Evolutionary conservation across 208 protist genomes (phyloP), one percentile per base, ranked within the genome.

Genomic region (Sergeia podlipaevii): DNA sequence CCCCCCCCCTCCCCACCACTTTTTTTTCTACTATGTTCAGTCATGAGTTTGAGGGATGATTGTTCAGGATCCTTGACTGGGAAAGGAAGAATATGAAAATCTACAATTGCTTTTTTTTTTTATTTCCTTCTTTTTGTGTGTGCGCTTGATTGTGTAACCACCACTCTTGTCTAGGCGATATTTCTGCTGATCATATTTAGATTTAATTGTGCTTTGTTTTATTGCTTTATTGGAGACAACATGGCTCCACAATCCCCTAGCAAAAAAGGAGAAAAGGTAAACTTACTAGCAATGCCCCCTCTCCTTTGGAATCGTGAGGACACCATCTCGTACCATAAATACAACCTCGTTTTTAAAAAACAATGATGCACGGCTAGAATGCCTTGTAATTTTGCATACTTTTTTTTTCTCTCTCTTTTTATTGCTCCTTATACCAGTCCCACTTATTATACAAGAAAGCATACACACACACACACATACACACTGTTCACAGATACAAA

Each of bases 141-240:
- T 24, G 33, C 33, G 15, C 33, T 10, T 10, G 33, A 38, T 38
- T 38, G 11, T 38, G 10, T 15, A 15, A 10, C 33, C 10, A n/a
- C 15, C 33, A 38, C 33, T 38, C 11, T 10, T 15, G 33, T 15
- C 11, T n/a, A 38, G 10, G 33, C 33, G 11, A 38, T n/a, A 10
- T 10, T 15, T 15, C 33, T 15, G 33, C 33, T 15, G 33, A 15
- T 38, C 33, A 33, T 27, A 21, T 46, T 28, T 30, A 39, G 17
- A 52, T 55, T 45, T 42, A 28, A n/a, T 69, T 33, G 7, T 65
- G 41, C 15, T 33, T 30, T 30, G 38, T 48, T 52, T 34, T 41
- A 5, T 34, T 41, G 32, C 10, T 58, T 33, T 33, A 17, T 18
- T 17, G 0, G 15, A 17, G n/a, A n/a, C n/a, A n/a, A n/a, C n/a